Evolutionary conservation across 106 monocot genomes (phyloP).

Genomic region (Narthecium ossifragum): DNA sequence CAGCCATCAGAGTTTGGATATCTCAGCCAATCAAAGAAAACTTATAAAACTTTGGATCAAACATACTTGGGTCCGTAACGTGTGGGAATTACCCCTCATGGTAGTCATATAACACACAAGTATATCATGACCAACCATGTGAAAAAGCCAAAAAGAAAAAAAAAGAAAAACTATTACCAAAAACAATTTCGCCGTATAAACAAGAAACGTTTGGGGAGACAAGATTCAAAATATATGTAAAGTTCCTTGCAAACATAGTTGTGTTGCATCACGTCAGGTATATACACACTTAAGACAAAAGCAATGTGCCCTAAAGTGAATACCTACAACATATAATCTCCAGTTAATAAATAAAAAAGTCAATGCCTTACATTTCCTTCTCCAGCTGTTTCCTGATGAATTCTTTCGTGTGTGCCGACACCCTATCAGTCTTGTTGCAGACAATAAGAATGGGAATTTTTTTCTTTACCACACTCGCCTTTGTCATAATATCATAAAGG

Average conservation of each 20-base stretch:
- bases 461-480: conserved; percentile 65
- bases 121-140: neutral
- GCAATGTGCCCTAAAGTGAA: too few relatives aligned
- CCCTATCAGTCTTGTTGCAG: conserved; percentile 95
- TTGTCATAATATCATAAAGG: conserved; percentile 89
- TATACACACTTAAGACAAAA: neutral
- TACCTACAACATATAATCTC: neutral
- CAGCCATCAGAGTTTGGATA: too few relatives aligned
- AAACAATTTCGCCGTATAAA: neutral
- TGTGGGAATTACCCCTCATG: too few relatives aligned
- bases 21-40: too few relatives aligned
- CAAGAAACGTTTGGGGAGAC: too few relatives aligned
- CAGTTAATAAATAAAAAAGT: neutral
- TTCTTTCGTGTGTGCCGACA: conserved; percentile 93
- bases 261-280: neutral
- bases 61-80: too few relatives aligned
- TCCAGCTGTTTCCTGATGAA: conserved; percentile 95
- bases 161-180: neutral
- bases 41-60: too few relatives aligned
- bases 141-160: neutral
- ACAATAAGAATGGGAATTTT: conserved; percentile 72
- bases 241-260: too few relatives aligned
- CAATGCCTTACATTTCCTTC: conserved; percentile 81
- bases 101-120: neutral
- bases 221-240: too few relatives aligned